Percentiles rank a stretch among this genome's conserved stretches.
phyloP scores from a whole-genome alignment of 371 early-diverging fungal species.

The Apophysomyces ossiformis region DNA sequence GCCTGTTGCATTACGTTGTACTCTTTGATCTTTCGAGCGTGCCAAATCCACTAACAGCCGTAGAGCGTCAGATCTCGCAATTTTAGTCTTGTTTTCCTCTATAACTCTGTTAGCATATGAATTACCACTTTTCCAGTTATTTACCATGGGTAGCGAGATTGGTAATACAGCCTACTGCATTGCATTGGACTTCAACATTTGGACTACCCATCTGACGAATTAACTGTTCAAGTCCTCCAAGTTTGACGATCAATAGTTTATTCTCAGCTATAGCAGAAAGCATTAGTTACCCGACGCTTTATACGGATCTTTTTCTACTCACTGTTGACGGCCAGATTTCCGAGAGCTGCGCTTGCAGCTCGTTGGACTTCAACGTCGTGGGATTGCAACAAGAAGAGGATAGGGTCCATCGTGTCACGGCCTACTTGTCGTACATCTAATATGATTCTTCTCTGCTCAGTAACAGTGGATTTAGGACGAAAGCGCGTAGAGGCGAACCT shows the following conservation, averaged over 20 bases:
- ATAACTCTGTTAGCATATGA: constrained; percentile 2
- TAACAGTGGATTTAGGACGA: background rate
- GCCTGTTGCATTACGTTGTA: constrained; percentile 92
- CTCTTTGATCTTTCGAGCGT: constrained; percentile 84
- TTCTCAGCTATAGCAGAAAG: constrained; percentile 68
- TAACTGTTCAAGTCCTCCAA: constrained; percentile 89
- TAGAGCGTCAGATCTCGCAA: constrained; percentile 87
- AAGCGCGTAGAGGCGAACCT: constrained; percentile 38
- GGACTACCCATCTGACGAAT: constrained; percentile 87
- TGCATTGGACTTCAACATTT: constrained; percentile 91
- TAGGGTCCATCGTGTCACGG: constrained; percentile 81
- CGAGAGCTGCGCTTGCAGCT: constrained; percentile 88
- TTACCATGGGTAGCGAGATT: constrained; percentile 89
- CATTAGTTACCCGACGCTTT: background rate
- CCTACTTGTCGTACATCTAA: constrained; percentile 81
- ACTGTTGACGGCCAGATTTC: constrained; percentile 89
- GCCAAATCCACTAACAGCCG: constrained; percentile 79
- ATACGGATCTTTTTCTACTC: constrained; percentile 28
- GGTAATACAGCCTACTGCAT: constrained; percentile 96
- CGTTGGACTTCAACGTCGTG: constrained; percentile 89
- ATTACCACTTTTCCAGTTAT: background rate
- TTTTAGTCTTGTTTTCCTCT: constrained; percentile 90
- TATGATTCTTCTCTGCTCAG: background rate
- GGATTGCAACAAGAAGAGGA: constrained; percentile 82
- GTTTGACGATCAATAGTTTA: constrained; percentile 84